Percentiles rank a stretch among this genome's conserved stretches.
These are phyloP conservation scores for Candolleomyces efflorescens DNA, from an alignment of 768 basidiomycete genomes.

Conservation along the genomic window DNA sequence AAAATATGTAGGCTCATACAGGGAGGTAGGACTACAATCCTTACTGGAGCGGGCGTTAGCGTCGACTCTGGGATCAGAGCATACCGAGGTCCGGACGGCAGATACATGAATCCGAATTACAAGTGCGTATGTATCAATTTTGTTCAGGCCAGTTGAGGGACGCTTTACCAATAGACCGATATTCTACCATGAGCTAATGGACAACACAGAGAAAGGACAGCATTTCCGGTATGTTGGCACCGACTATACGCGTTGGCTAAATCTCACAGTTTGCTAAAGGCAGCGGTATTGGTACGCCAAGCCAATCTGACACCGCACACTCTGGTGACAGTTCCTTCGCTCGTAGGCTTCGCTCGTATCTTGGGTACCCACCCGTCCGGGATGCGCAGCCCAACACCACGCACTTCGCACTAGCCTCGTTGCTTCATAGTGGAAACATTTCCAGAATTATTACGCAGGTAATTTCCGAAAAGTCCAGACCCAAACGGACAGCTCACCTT, in stretches of 20 bases:
- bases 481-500: not conserved
- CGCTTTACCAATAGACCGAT: constrained; percentile 44
- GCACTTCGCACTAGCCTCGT: constrained; percentile 81
- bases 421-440: constrained; percentile 65
- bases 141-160: not conserved
- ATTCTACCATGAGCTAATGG: constrained; percentile 81
- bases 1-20: constrained; percentile 63
- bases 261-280: constrained; percentile 30
- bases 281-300: constrained; percentile 72
- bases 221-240: constrained; percentile 54
- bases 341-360: constrained; percentile 64
- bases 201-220: constrained; percentile 62
- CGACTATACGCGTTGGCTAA: not conserved
- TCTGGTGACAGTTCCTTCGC: constrained; percentile 9
- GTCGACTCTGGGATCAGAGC: constrained; percentile 95
- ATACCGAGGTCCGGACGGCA: constrained; percentile 84
- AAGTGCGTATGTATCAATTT: constrained; percentile 42
- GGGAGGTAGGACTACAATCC: constrained; percentile 63
- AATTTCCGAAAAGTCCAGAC: constrained; percentile 8
- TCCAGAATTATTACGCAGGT: constrained; percentile 75
- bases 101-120: constrained; percentile 89
- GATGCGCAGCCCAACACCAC: constrained; percentile 83
- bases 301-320: constrained; percentile 5
- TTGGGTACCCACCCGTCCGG: constrained; percentile 87
- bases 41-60: constrained; percentile 92